phyloP scores from a whole-genome alignment of 2,329 filamentous ascomycete species.

The Pestalotiopsis fici region DNA sequence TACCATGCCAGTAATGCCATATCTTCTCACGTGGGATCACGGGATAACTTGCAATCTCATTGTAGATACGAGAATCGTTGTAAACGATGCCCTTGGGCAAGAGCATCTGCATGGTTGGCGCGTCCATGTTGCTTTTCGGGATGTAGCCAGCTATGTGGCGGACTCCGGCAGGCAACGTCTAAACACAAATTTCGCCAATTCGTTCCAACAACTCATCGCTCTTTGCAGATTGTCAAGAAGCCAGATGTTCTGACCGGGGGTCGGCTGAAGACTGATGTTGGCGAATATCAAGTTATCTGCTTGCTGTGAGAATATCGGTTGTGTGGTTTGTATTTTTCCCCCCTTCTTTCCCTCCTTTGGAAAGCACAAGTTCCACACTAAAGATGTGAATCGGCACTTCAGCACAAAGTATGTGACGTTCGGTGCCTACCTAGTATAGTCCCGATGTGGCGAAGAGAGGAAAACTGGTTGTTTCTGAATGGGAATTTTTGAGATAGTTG shows the following conservation, averaged over 20 bases:
- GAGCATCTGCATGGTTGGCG: constrained; percentile 37
- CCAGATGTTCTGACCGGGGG: neutral
- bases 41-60: constrained; percentile 53
- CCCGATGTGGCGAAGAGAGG: neutral
- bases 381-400: neutral
- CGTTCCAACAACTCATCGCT: neutral
- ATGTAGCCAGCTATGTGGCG: constrained; percentile 12
- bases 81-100: constrained; percentile 60
- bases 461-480: neutral
- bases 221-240: neutral
- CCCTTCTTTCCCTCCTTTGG: neutral
- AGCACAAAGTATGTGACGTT: neutral
- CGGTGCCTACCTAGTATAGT: neutral
- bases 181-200: neutral
- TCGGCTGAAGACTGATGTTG: neutral
- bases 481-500: neutral
- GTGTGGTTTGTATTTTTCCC: neutral
- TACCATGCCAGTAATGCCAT: constrained; percentile 60
- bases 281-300: neutral
- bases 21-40: constrained; percentile 54
- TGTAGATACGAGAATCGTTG: constrained; percentile 53
- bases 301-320: neutral
- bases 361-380: neutral
- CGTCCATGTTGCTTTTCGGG: constrained; percentile 23
- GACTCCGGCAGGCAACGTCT: neutral